Evolutionary conservation across 257 asterid species (phyloP), one percentile per base, ranked within the genome.

Genomic region (Agastache rugosa): DNA sequence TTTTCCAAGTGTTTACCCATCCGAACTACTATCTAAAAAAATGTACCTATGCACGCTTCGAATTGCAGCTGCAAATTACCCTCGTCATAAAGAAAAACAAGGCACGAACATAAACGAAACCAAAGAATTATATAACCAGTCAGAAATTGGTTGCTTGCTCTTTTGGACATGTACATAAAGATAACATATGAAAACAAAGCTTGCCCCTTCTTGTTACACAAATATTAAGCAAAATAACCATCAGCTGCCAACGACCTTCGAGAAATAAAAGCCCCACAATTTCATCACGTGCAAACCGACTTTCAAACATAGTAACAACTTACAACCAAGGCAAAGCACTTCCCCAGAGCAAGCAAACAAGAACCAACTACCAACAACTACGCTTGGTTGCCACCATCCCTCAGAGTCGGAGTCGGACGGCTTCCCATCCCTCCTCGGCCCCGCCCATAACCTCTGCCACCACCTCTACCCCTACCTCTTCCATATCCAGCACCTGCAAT

Each of bases 391-490:
- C 83, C 92, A 41, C 88, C 92, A 29, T 81, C 96, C 80, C 89
- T 84, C 6, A 84, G 80, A 41, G 81, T 83, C 6, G 86, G 79
- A 42, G 88, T 83, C 6, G 85, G 79, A 29, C 84, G 85, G 23
- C 71, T 47, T 11, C 85, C 90, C 90, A 82, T 81, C 76, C 87
- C 82, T 71, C 86, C 90, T 56, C 88, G 86, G 2, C 91, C 95
- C 11, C 85, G 86, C 0, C 91, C 90, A 23, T 83, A 85, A 37
- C 87, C 90, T 67, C 90, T 77, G 69, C 94, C 93, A 19, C 90
- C 85, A 22, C 90, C 85, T 37, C 88, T 88, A 35, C 97, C 96
- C 78, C 98, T 80, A 31, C 94, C 92, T 76, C 96, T 77, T 63
- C 89, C 96, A 79, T 86, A 89, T 61, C 90, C 97, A 84, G 85